Evolutionary conservation across 2,329 filamentous ascomycete genomes (phyloP), one percentile per base, ranked within the genome.

Genomic region (Ascomycota sp.): DNA sequence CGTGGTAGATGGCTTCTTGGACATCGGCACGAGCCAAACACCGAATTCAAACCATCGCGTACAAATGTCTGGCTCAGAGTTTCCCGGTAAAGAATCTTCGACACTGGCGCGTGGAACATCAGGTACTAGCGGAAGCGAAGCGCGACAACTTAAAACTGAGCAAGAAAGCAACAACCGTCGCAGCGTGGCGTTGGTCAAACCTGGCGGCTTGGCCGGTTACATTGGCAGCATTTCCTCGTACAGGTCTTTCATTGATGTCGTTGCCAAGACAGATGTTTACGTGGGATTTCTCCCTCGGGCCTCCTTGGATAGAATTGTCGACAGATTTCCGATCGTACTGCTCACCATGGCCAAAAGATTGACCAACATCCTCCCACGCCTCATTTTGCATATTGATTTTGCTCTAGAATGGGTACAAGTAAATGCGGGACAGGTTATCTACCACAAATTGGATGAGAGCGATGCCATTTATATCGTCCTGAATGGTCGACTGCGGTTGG

Each of bases 401-500:
- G 89, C 89, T 4, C 62, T 98, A 12, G 91, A 98, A 56, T 98
- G 91, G 89, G 75, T 94, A 3, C 91, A 98, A 46, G 83, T 98
- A 36, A 83, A 82, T 51, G 82, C 89, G 4, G 85, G 89, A 0
- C 83, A 98, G 46, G 79, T 94, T 8, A 79, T 98, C 23, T 93
- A 91, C 48, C 81, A 92, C 39, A 79, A 92, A 50, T 75, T 75
- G 3, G 85, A 98, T 39, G 89, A 95, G 39, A 98, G 89, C 43
- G 89, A 98, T 50, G 86, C 91, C 1, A 98, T 98, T 25, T 98
- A 95, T 43, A 85, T 98, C 36, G 89, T 98, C 2, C 65, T 98
- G 11, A 98, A 98, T 41, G 89, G 89, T 8, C 78, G 89, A 11
- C 55, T 98, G 12, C 69, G 91, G 32, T 68, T 86, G 0, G 78